Conservation (phyloP, 2,329 filamentous ascomycete species). For the Paraphoma sp. region DNA sequence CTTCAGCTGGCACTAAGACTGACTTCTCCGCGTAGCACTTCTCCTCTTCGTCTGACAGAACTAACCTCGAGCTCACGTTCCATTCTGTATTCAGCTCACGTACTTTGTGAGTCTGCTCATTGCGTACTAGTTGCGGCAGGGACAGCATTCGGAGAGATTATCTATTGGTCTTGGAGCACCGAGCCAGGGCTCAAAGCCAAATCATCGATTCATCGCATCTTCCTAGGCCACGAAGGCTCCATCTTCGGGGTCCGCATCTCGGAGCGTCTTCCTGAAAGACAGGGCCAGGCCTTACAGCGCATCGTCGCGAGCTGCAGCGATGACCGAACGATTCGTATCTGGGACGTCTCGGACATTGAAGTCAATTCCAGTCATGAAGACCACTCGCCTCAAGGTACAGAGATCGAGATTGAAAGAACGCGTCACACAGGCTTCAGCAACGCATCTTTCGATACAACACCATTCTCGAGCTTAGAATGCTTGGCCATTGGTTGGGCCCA, state of each 20-base stretch:
- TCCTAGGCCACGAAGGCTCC: constrained; percentile 83
- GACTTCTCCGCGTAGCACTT: constrained; percentile 9
- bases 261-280: constrained; percentile 20
- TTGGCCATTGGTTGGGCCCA: constrained; percentile 85
- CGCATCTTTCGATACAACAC: constrained; percentile 28
- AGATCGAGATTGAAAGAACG: constrained; percentile 31
- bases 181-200: constrained; percentile 10
- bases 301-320: constrained; percentile 94
- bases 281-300: constrained; percentile 55
- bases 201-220: constrained; percentile 60
- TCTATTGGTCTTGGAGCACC: constrained; percentile 80
- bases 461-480: constrained; percentile 39
- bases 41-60: constrained; percentile 51
- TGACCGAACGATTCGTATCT: constrained; percentile 86
- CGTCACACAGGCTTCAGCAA: constrained; percentile 56
- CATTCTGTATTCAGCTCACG: constrained; percentile 84
- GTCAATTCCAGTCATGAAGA: constrained; percentile 10
- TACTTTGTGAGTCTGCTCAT: constrained; percentile 66
- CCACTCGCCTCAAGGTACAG: constrained; percentile 18
- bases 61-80: constrained; percentile 74
- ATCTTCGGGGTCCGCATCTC: constrained; percentile 91
- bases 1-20: background rate
- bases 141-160: constrained; percentile 92
- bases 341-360: constrained; percentile 72
- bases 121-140: constrained; percentile 81